Evolutionary conservation across 352 stramenopile species (phyloP), one percentile per base, ranked within the genome.

Genomic region (Pythium pyrilobum): DNA sequence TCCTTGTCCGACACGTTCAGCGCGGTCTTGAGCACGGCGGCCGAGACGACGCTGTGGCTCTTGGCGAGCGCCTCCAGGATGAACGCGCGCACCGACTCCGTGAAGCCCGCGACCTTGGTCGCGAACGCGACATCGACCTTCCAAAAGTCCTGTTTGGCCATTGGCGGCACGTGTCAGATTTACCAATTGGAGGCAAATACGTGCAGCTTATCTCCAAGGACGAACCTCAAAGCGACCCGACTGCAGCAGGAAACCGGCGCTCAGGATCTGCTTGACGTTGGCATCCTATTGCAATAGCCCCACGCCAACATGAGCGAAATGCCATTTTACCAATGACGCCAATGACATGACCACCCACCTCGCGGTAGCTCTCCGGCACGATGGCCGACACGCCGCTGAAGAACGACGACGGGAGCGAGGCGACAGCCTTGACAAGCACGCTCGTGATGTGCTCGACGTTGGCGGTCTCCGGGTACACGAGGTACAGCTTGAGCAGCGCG

Each of bases 131-230:
- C 47, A 27, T 87, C 66, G 44, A 78, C 56, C 57, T 83, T 72
- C 84, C 84, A 95, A 64, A 92, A 92, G 25, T 89, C 80, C 66
- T 73, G 52, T 24, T n/a, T n/a, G n/a, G n/a, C n/a, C n/a, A n/a
- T n/a, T n/a, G n/a, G n/a, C n/a, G n/a, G n/a, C n/a, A n/a, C n/a
- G n/a, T n/a, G n/a, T n/a, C n/a, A n/a, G n/a, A n/a, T n/a, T n/a
- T n/a, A n/a, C n/a, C n/a, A n/a, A n/a, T n/a, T n/a, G n/a, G n/a
- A n/a, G n/a, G 39, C 13, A 52, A 9, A 52, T 15, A 52, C 67
- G 60, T 24, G 36, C 10, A 9, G 20, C 21, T 28, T 15, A 16
- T 16, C 42, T 20, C 15, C 10, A 20, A 3, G 11, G 3, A 42
- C 39, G 9, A 28, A 58, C 51, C 51, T 85, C 77, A 29, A 94